A percentile compares a stretch with the other conserved stretches of the same genome.
Conservation (phyloP, 2,329 filamentous ascomycete genomes). For the Macrophomina pseudophaseolina region DNA sequence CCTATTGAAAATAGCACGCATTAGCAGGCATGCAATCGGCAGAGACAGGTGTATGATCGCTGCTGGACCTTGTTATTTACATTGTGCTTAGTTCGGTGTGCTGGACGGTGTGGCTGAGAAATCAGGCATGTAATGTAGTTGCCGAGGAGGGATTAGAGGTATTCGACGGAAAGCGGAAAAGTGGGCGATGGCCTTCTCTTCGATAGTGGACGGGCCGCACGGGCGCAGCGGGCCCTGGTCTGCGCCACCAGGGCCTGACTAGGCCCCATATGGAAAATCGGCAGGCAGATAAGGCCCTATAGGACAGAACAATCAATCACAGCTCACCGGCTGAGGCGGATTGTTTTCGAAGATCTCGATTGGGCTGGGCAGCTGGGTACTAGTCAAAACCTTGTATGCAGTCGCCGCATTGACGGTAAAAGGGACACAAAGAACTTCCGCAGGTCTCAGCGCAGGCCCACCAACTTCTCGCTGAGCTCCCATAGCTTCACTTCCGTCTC, state of each 20-base stretch:
- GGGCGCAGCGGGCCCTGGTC: background rate
- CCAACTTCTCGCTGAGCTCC: constrained; percentile 11
- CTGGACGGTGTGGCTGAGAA: background rate
- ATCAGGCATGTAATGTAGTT: background rate
- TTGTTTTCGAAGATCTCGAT: too few species aligned
- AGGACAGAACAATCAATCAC: too few species aligned
- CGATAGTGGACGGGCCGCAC: background rate
- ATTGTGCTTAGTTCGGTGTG: too few species aligned
- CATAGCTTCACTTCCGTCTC: constrained; percentile 5
- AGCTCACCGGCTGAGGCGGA: too few species aligned
- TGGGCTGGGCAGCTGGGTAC: too few species aligned
- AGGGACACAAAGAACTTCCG: too few species aligned
- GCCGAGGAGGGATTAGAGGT: background rate
- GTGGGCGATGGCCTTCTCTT: background rate
- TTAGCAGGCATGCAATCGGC: background rate
- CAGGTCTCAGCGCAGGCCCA: background rate
- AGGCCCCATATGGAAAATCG: background rate
- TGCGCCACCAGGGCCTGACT: background rate
- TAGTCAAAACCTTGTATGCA: too few species aligned
- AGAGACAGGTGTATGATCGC: too few species aligned
- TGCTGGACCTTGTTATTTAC: too few species aligned
- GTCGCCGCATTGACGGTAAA: too few species aligned
- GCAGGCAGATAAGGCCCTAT: too few species aligned
- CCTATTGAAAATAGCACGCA: background rate
- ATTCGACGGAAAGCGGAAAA: background rate